A percentile compares a stretch with the other conserved stretches of the same genome.
These are phyloP conservation scores for Pestalotiopsis sp. DNA, from an alignment of 2,329 filamentous ascomycete genomes.

Conservation along the genomic window DNA sequence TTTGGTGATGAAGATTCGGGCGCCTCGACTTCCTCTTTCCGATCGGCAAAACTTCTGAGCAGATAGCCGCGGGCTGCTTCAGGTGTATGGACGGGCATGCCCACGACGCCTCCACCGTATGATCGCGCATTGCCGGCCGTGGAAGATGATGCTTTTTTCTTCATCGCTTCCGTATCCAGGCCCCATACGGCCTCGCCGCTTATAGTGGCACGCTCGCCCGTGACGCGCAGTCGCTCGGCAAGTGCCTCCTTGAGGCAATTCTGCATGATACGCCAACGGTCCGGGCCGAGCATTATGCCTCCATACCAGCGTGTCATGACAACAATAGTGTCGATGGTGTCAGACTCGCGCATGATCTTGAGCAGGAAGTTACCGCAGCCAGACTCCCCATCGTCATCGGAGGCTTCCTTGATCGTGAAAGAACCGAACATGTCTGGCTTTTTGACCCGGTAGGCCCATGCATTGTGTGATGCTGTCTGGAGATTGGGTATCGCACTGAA, in stretches of 20 bases:
- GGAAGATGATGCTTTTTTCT: constrained; percentile 36
- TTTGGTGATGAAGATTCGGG: constrained; percentile 36
- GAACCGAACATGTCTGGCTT: constrained; percentile 35
- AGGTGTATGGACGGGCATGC: constrained; percentile 75
- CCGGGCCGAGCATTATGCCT: constrained; percentile 62
- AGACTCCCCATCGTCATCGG: constrained; percentile 64
- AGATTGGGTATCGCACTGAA: constrained; percentile 52
- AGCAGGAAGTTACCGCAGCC: constrained; percentile 62
- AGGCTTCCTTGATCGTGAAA: constrained; percentile 49
- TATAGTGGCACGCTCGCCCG: constrained; percentile 42
- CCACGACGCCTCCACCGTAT: constrained; percentile 40
- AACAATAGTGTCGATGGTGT: constrained; percentile 55
- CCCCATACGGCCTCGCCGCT: constrained; percentile 64
- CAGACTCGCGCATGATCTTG: constrained; percentile 53
- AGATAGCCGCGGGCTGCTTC: constrained; percentile 67
- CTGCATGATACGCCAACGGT: constrained; percentile 66
- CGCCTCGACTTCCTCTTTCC: constrained; percentile 27
- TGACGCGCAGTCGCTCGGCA: constrained; percentile 49
- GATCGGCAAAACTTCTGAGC: constrained; percentile 60
- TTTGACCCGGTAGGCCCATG: constrained; percentile 53
- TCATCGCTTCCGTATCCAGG: constrained; percentile 57
- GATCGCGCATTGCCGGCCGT: constrained; percentile 27
- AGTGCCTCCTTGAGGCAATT: constrained; percentile 59
- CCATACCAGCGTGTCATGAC: constrained; percentile 67
- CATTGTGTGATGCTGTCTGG: constrained; percentile 61